Evolutionary conservation across 192 early-diverging fungal genomes (phyloP), one percentile per base, ranked within the genome.

Genomic region (Cladochytrium replicatum): DNA sequence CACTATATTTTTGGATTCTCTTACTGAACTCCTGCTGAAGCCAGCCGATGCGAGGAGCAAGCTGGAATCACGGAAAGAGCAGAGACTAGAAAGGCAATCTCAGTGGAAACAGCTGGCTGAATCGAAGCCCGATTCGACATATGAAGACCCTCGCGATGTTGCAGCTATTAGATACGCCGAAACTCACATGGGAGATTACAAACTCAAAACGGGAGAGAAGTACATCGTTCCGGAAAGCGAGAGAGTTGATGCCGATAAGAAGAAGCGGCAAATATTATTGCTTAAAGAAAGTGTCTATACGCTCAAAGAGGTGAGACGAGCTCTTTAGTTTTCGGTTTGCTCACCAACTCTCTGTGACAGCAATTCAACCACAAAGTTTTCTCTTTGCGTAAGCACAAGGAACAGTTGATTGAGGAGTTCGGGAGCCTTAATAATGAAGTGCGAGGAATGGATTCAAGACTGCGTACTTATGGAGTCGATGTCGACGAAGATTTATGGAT

Each of bases 161-260:
- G 67, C 68, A 0, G 67, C 71, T 3, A 81, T 81, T 25, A 53
- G 74, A 29, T 71, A 72, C 43, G 78, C 78, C 4, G 65, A 74
- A 25, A 52, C 51, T 15, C 53, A 78, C 48, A 80, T 81, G 68
- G 78, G 78, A 17, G 78, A 81, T 34, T 81, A 77, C 54, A 81
- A 81, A 55, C 60, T 81, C 21, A 81, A 81, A 49, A 70, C 71
- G 6, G 64, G 67, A 17, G 72, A 72, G 30, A 80, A 81, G n/a
- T 81, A 81, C 54, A 80, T 81, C 57, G 78, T 81, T 1, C 78
- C 78, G 6, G 78, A 81, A 39, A 75, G 67, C 48, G 78, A 81
- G 41, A 39, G 77, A 21, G 70, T 81, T 21, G 74, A 81, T 54
- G 78, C 76, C 1, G 78, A 81, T 29, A 81, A 80, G 48, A 81